Evolutionary conservation across 2,329 filamentous ascomycete species (phyloP), one percentile per base, ranked within the genome.

Genomic region (Penicillium glabrum): DNA sequence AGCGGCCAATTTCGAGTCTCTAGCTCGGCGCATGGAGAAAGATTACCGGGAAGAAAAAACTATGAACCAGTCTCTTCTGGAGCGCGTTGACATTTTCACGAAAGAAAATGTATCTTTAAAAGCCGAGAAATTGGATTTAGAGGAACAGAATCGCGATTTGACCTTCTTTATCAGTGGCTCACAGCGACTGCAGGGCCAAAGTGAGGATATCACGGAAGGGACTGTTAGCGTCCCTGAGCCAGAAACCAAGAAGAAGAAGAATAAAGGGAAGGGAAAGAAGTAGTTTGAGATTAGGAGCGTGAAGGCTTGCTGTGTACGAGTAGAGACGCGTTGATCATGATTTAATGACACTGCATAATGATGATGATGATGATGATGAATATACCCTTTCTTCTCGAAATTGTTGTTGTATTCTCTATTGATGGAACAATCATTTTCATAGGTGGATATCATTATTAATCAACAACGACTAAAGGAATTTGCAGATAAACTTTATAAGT

Each of bases 31-130:
- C 44, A 79, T 98, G 60, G 84, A 89, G 53, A 88, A 88, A 68
- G 85, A 90, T 61, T 85, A 91, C 56, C 87, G 89, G 57, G 93
- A 97, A 72, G 93, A 98, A 76, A 95, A 96, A 75, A 84, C 86
- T 16, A 86, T 98, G 51, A 90, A 87, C 52, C 87, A 91, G 63
- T 89, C 89, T 2, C 78, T 99, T 59, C 84, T 97, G 83, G 82
- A 88, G 71, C 82, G 90, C n/a, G 67, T 98, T 61, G 84, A 87
- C 61, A 87, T 90, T 62, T 74, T 91, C 19, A 80, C 83, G 43
- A 80, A 79, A 57, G 82, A 88, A 70, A 74, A 87, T 1, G 79
- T 80, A 26, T 80, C 79, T 41, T 74, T 89, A 4, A 83, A 83
- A 65, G 60, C 72, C 63, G 59, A 91, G 72, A 89, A 90, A 63